Percentiles rank a stretch among this genome's conserved stretches.
Evolutionary conservation across 1,284 basidiomycete genomes (phyloP).

Genomic region (Leccinum insigne): DNA sequence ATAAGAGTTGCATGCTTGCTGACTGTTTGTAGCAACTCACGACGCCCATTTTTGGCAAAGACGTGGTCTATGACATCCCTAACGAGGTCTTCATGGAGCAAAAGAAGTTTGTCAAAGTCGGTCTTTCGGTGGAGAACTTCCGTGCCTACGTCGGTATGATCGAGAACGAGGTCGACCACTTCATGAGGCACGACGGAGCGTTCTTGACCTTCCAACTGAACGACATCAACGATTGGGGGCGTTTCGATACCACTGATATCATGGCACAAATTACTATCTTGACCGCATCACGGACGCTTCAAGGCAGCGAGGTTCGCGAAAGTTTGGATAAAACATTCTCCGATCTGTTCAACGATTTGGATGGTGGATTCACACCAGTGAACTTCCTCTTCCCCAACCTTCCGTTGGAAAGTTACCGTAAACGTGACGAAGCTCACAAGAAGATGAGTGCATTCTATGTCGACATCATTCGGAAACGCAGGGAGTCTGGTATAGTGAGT

Average conservation of each 20-base stretch:
- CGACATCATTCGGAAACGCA: slow-evolving; percentile 83
- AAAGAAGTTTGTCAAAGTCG: slow-evolving; percentile 97
- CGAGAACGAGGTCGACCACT: slow-evolving; percentile 78
- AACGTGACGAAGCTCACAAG: slow-evolving; percentile 87
- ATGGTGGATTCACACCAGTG: slow-evolving; percentile 89
- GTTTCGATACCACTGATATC: slow-evolving; percentile 72
- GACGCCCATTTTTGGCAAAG: slow-evolving; percentile 94
- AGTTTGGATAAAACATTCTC: slow-evolving; percentile 86
- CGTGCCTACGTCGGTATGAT: slow-evolving; percentile 92
- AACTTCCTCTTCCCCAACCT: slow-evolving; percentile 97
- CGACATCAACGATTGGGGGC: slow-evolving; percentile 69
- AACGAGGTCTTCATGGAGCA: slow-evolving; percentile 99
- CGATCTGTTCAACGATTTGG: slow-evolving; percentile 86
- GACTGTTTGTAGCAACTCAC: slow-evolving; percentile 68
- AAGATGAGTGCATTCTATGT: slow-evolving; percentile 97
- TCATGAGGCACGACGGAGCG: slow-evolving; percentile 59
- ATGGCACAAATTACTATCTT: slow-evolving; percentile 95
- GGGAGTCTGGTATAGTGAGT: slow-evolving; percentile 47
- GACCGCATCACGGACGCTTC: slow-evolving; percentile 91
- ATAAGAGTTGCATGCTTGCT: neutral
- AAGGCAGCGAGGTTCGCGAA: slow-evolving; percentile 88
- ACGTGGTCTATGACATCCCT: slow-evolving; percentile 97
- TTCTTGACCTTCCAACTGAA: slow-evolving; percentile 65
- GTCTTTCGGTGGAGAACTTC: slow-evolving; percentile 92
- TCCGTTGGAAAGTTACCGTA: slow-evolving; percentile 87